Conservation (phyloP, 371 early-diverging fungal genomes). For the Cokeromyces recurvatus region DNA sequence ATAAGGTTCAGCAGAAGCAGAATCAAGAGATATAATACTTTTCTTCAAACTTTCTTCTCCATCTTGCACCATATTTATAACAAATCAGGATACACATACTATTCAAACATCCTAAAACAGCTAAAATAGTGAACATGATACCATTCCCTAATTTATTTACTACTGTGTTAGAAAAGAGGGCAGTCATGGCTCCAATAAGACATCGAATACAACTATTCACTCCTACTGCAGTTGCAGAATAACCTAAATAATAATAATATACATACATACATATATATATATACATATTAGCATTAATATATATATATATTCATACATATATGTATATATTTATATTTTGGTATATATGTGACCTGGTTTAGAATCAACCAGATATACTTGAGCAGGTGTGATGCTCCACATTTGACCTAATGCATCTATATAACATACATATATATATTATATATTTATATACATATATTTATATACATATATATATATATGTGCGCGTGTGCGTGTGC, state of each 20-base stretch:
- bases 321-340: background rate
- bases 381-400: constrained; percentile 44
- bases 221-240: constrained; percentile 52
- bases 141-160: constrained; percentile 23
- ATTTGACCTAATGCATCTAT: constrained; percentile 31
- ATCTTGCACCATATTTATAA: constrained; percentile 18
- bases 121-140: constrained; percentile 21
- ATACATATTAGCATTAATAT: too few relatives aligned
- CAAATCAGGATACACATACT: constrained; percentile 14
- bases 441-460: background rate
- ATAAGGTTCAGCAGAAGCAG: too few relatives aligned
- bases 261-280: too few relatives aligned
- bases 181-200: constrained; percentile 33
- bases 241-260: constrained; percentile 2
- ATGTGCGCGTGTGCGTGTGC: background rate
- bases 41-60: constrained; percentile 20
- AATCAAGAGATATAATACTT: too few relatives aligned
- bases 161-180: constrained; percentile 22
- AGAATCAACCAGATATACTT: constrained; percentile 51
- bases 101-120: constrained; percentile 20
- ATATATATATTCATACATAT: background rate
- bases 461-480: too few relatives aligned
- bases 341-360: constrained; percentile 33
- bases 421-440: too few relatives aligned
- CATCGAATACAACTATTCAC: constrained; percentile 46